Conservation (phyloP, 1,284 basidiomycete species). For the Ustilago curta region DNA sequence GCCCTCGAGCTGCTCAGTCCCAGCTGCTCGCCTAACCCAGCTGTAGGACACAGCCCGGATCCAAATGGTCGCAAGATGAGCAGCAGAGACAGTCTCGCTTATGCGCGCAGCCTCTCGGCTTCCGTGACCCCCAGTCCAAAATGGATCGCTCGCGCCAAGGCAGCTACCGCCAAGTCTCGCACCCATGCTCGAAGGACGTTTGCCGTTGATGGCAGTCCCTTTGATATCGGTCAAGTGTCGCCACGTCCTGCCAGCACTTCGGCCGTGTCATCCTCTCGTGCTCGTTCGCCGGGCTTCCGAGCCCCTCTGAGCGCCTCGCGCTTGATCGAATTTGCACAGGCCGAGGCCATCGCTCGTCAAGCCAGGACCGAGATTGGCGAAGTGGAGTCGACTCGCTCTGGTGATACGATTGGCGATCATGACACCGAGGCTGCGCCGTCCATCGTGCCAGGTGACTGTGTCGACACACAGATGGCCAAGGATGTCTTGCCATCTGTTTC, state of each 20-base stretch:
- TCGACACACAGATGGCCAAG: neutral
- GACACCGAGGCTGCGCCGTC: neutral
- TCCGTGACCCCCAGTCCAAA: slow-evolving; percentile 58
- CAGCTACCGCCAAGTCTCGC: slow-evolving; percentile 25
- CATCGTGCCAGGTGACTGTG: neutral
- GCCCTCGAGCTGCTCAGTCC: slow-evolving; percentile 58
- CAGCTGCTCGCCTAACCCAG: slow-evolving; percentile 42
- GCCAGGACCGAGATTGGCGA: slow-evolving; percentile 24
- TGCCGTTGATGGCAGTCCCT: slow-evolving; percentile 26
- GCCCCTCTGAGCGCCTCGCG: slow-evolving; percentile 46
- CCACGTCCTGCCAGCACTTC: slow-evolving; percentile 52
- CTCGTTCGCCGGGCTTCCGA: slow-evolving; percentile 26
- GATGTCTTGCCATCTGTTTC: neutral
- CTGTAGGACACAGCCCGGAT: slow-evolving; percentile 25
- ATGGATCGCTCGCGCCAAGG: slow-evolving; percentile 51
- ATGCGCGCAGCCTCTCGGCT: slow-evolving; percentile 54
- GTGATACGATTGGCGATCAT: slow-evolving; percentile 14
- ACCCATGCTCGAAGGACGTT: slow-evolving; percentile 25
- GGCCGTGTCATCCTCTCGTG: slow-evolving; percentile 26
- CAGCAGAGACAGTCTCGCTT: slow-evolving; percentile 55
- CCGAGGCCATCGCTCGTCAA: slow-evolving; percentile 13
- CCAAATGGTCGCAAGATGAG: slow-evolving; percentile 35
- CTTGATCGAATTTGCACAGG: slow-evolving; percentile 30
- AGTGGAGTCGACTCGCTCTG: slow-evolving; percentile 17
- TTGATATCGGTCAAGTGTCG: slow-evolving; percentile 31